Evolutionary conservation across 2,329 filamentous ascomycete genomes (phyloP), one percentile per base, ranked within the genome.

Genomic region (Colletotrichum ledebouriae): DNA sequence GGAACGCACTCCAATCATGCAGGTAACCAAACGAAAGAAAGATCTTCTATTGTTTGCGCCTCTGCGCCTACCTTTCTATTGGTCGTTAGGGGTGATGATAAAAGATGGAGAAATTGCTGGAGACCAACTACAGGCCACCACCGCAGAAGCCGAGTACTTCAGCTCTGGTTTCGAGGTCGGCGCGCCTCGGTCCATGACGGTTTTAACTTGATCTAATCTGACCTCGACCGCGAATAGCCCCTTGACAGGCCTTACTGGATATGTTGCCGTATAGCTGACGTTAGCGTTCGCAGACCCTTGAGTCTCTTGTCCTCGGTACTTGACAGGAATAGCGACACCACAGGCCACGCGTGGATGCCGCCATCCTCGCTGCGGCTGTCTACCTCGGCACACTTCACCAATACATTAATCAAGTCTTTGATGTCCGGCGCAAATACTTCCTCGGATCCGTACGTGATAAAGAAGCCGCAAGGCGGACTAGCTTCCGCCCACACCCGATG

Each of bases 311-410:
- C 79, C n/a, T 76, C 75, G 29, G 81, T 81, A 53, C 78, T 81
- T 50, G 85, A 84, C 33, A 89, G 76, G 73, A 89, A 88, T n/a
- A 88, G 73, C 53, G 84, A 84, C 10, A 90, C 91, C 20, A 97
- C 90, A 0, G 93, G 92, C 94, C 93, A 97, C 11, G 90, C 93
- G 78, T 97, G 93, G 66, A 96, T 90, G 3, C 88, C 90, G 13
- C 87, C 90, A 33, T 83, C 79, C 72, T 92, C 89, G 74, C 88
- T 87, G 73, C 87, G 82, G 63, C 83, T 84, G 61, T 84, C 81
- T n/a, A 91, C 84, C 42, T 84, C 76, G 39, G 87, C 78, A 13
- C 85, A 82, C 57, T 83, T 83, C 65, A 83, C 81, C 64, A 93
- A 81, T 34, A 86, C 78, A 12, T 79, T 77, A 12, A 92, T 81